Conservation (phyloP, 805 yeast species). For the Pichia sporocuriosa region DNA sequence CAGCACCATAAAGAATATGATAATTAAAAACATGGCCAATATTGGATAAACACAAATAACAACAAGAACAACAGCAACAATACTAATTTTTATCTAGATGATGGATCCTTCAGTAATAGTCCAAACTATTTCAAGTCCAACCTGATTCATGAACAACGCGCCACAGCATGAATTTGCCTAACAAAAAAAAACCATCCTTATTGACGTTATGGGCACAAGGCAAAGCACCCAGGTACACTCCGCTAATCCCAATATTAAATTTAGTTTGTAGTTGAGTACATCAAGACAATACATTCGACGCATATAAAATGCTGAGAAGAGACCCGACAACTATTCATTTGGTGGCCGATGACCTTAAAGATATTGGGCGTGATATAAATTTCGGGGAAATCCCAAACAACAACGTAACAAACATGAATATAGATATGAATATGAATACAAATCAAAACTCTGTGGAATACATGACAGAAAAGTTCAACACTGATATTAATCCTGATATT, state of each 20-base stretch:
- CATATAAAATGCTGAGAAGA: constrained; percentile 55
- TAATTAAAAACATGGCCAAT: constrained; percentile 11
- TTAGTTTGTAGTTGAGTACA: no score
- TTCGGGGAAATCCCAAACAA: constrained; percentile 7
- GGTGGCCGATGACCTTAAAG: constrained; percentile 59
- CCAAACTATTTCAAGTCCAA: no score
- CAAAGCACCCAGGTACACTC: no score
- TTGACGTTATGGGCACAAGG: no score
- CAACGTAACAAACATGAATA: not conserved
- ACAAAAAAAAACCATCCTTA: no score
- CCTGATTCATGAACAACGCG: no score
- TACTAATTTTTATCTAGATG: no score
- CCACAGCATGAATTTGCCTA: no score
- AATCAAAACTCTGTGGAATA: not conserved
- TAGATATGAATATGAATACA: not conserved
- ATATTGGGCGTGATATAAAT: constrained; percentile 20
- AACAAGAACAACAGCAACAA: no score
- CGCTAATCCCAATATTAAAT: no score
- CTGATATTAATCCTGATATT: not conserved
- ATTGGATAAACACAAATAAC: no score
- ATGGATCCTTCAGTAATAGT: no score
- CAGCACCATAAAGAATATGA: constrained; percentile 16
- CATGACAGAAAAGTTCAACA: constrained; percentile 14
- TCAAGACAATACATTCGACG: not conserved
- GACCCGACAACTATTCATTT: constrained; percentile 63